A percentile compares a stretch with the other conserved stretches of the same genome.
These are phyloP conservation scores for Didymella arachidicola DNA, from an alignment of 2,329 filamentous ascomycete genomes.

Conservation along the genomic window DNA sequence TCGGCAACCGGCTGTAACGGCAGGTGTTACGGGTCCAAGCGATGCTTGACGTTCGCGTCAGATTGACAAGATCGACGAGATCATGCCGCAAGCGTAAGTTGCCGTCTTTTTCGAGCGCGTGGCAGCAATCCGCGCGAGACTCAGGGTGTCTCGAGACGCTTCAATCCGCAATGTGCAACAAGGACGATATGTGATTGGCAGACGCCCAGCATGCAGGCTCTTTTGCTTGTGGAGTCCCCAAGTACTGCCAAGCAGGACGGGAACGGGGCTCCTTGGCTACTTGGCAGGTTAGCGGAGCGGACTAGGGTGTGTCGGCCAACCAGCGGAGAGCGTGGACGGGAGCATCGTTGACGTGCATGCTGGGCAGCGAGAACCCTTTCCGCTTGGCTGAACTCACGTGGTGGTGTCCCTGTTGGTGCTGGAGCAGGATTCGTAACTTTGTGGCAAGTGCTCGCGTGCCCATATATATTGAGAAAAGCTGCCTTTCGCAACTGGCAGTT, in stretches of 20 bases:
- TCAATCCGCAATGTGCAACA: constrained; percentile 18
- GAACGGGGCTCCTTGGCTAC: constrained; percentile 22
- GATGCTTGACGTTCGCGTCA: not conserved
- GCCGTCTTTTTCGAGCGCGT: not conserved
- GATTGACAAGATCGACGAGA: not conserved
- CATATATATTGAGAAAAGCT: constrained; percentile 12
- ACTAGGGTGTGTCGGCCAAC: constrained; percentile 16
- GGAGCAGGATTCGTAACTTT: constrained; percentile 4
- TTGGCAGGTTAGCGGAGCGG: constrained; percentile 20
- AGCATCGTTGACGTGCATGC: constrained; percentile 1
- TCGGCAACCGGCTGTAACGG: constrained; percentile 3
- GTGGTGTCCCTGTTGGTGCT: no score
- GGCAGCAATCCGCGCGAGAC: constrained; percentile 12
- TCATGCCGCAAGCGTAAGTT: constrained; percentile 1
- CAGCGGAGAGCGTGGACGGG: not conserved
- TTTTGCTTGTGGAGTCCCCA: constrained; percentile 21
- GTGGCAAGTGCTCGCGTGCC: constrained; percentile 26
- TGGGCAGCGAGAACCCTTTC: constrained; percentile 10
- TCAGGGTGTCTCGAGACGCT: constrained; percentile 14
- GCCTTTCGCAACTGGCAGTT: not conserved
- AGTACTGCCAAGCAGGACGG: constrained; percentile 23
- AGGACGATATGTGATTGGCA: constrained; percentile 18
- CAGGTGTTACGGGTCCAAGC: not conserved
- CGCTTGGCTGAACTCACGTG: constrained; percentile 18
- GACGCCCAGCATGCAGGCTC: not conserved